Base-by-base conservation (phyloP, 495 filamentous ascomycete species). In the Evernia prunastri region DNA sequence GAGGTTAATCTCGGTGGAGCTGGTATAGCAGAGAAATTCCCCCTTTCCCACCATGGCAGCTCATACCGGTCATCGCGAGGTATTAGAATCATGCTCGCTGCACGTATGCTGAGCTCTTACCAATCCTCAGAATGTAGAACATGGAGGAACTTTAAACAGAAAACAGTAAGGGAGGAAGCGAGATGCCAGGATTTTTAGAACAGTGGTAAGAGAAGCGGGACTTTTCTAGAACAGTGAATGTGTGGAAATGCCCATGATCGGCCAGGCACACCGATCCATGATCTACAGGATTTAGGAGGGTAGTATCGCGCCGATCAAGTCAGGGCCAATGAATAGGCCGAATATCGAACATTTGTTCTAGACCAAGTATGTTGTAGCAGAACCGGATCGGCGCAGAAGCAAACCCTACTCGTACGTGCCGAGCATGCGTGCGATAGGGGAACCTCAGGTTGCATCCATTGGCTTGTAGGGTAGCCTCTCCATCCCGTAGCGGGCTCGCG, bases 1-100 rank as follows among this genome's bases (percentile, higher is more conserved):
- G 68, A 57, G 3, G 29, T 56, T 8, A 67, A 35, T 17, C 70
- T 69, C 1, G 59, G 61, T 15, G 66, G 68, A 23, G 70, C 62
- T 20, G 40, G 56, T n/a, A 69, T 39, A 1, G 61, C 62, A 17
- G 70, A 51, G 4, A 51, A 15, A 15, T 51, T 51, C 10, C 47
- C 47, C 36, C 39, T 23, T 15, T 59, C 31, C 62, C 62, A 64
- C 56, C 56, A 64, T 4, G 62, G 56, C 12, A 60, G 23, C 9
- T 51, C 47, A 29, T 27, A 51, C 4, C 47, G 15, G 47, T 29
- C 47, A 51, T 51, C 47, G 23, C 47, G 47, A 51, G 47, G 47
- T 27, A 51, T 29, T 4, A 51, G 6, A 0, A 29, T 51, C 47
- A 51, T 51, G 23, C 25, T 51, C 43, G 43, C 43, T 47, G 43